These are phyloP conservation scores for Pistacia integerrima DNA, from an alignment of 345 rosid species.

Conservation along the genomic window DNA sequence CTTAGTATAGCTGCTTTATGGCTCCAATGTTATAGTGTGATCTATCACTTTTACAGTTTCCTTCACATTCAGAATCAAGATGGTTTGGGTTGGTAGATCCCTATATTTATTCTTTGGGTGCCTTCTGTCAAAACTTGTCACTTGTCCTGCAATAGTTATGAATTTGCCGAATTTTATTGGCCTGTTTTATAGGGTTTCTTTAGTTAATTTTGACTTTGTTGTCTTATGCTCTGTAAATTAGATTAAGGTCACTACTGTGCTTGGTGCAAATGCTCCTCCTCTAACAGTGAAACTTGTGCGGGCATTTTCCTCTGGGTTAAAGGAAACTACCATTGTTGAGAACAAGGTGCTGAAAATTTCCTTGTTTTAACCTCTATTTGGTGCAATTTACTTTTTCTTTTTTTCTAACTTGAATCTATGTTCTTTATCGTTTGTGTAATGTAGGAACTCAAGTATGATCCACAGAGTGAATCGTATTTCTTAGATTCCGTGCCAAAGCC, in stretches of 20 bases:
- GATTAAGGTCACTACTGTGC: slow-evolving; percentile 87
- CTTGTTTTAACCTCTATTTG: slow-evolving; percentile 4
- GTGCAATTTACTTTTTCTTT: slow-evolving; percentile 16
- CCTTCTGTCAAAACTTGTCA: not conserved
- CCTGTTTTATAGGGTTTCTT: slow-evolving; percentile 6
- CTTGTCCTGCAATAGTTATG: not conserved
- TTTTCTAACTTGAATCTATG: slow-evolving; percentile 16
- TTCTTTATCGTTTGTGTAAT: slow-evolving; percentile 12
- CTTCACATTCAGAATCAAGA: too few species aligned
- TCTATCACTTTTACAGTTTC: too few species aligned
- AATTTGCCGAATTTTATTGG: not conserved
- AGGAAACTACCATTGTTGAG: slow-evolving; percentile 59
- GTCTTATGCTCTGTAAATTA: slow-evolving; percentile 30
- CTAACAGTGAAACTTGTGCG: slow-evolving; percentile 69
- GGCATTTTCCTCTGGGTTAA: slow-evolving; percentile 50
- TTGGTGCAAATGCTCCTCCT: slow-evolving; percentile 84
- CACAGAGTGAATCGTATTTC: slow-evolving; percentile 42
- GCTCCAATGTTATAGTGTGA: not conserved
- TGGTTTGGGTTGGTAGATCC: not conserved
- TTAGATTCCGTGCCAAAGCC: slow-evolving; percentile 57
- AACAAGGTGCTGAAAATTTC: slow-evolving; percentile 54
- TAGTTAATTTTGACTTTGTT: slow-evolving; percentile 3
- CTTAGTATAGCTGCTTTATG: not conserved
- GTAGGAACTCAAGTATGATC: slow-evolving; percentile 82
- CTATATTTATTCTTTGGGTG: not conserved